Evolutionary conservation across 1,284 basidiomycete species (phyloP), one percentile per base, ranked within the genome.

Genomic region (Leccinum huronense): DNA sequence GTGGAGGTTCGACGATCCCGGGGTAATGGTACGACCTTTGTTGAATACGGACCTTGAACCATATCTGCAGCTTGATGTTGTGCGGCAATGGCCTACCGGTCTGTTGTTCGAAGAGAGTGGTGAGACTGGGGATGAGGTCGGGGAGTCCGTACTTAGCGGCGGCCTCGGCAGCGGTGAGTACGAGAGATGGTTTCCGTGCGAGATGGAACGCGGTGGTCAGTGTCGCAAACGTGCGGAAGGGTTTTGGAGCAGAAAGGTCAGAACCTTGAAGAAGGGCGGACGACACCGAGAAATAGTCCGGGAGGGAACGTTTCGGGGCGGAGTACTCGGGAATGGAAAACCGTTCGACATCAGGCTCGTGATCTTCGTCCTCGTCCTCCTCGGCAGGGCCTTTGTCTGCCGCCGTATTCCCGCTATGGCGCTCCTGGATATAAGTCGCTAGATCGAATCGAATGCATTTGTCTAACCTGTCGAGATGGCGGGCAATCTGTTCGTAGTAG

Each of bases 181-280:
- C 2, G 10, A 33, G 31, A 0, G 30, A 66, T 5, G 61, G 64
- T 27, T 66, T 60, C 3, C 8, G 30, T 10, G 57, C 36, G 6
- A 68, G 36, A 42, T 68, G 64, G 42, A 66, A 68, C 1, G 55
- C 34, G 0, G 57, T 62, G 1, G 58, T 67, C 2, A 23, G 6
- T 5, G 66, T 67, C 1, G 54, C 8, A 38, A 67, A 64, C 1
- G 58, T 67, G 3, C 19, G 3, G 27, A 40, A 45, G 5, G 66
- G 65, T 13, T 19, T 45, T 19, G 40, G 48, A 23, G 63, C 34
- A 27, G 30, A 4, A 14, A 60, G 60, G 14, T 34, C 5, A 1
- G 31, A 27, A 33, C 65, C 59, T 40, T 53, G 16, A 6, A 64
- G 19, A 8, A 63, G 66, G 2, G 59, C 6, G 3, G 3, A 34